Evolutionary conservation across 495 filamentous ascomycete species (phyloP).

Genomic region (Xeromyces bisporus): DNA sequence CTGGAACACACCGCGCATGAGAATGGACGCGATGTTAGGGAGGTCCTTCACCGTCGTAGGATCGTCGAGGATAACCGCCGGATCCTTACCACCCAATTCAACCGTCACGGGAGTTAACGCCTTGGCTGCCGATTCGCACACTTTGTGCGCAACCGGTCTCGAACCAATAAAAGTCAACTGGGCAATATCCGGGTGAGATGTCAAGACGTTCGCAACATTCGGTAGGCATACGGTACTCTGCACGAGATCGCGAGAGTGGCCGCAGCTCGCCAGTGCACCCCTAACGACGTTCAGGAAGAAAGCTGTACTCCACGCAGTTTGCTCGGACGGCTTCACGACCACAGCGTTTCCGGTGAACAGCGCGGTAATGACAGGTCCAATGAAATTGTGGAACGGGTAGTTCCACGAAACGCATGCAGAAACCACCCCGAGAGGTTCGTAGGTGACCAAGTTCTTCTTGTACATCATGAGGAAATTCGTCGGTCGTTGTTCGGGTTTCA

Average conservation of each 20-base stretch:
- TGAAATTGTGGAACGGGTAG: conserved; percentile 87
- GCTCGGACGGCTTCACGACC: conserved; percentile 81
- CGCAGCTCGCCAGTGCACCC: conserved; percentile 64
- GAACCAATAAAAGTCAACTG: conserved; percentile 99
- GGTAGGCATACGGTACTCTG: conserved; percentile 83
- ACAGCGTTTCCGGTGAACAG: conserved; percentile 89
- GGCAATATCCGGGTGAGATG: conserved; percentile 63
- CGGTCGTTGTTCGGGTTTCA: conserved; percentile 54
- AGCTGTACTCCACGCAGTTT: conserved; percentile 73
- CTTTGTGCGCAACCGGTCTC: conserved; percentile 67
- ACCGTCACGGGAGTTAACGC: conserved; percentile 67
- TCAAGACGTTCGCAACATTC: conserved; percentile 60
- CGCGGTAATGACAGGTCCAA: conserved; percentile 77
- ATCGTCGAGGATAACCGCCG: conserved; percentile 78
- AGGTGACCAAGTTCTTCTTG: conserved; percentile 79
- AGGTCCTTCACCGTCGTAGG: conserved; percentile 41
- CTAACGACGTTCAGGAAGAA: conserved; percentile 69
- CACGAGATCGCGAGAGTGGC: conserved; percentile 66
- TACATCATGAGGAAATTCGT: conserved; percentile 87
- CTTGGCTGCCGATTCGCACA: conserved; percentile 72
- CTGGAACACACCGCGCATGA: conserved; percentile 88
- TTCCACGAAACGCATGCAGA: conserved; percentile 94
- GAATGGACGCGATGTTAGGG: conserved; percentile 51
- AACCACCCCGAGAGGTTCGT: conserved; percentile 87
- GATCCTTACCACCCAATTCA: conserved; percentile 92